These are phyloP conservation scores for Cerioporus squamosus DNA, from an alignment of 1,284 basidiomycete genomes.

Conservation along the genomic window DNA sequence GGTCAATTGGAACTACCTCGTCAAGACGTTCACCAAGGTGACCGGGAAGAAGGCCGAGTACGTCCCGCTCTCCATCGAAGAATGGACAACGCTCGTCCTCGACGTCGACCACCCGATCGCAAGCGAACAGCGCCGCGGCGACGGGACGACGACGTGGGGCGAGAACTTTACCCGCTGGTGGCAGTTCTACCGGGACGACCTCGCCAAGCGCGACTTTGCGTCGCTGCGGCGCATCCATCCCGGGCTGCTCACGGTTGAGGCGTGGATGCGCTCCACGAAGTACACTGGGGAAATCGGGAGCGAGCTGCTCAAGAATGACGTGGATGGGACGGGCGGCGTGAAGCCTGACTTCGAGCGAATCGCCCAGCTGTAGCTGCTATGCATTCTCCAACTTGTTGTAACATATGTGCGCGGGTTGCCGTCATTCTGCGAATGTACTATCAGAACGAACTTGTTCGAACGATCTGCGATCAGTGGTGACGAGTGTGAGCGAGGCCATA, in stretches of 20 bases:
- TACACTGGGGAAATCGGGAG: slow-evolving; percentile 13
- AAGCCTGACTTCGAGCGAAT: background rate
- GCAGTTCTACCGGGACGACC: slow-evolving; percentile 43
- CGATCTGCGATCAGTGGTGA: too few relatives aligned
- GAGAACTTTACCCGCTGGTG: slow-evolving; percentile 46
- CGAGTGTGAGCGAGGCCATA: too few relatives aligned
- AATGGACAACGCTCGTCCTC: slow-evolving; percentile 42
- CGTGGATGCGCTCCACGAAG: slow-evolving; percentile 27
- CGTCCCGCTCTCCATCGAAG: slow-evolving; percentile 39
- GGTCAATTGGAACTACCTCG: slow-evolving; percentile 48
- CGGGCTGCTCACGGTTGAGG: slow-evolving; percentile 20
- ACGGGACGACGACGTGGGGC: slow-evolving; percentile 38
- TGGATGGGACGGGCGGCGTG: background rate
- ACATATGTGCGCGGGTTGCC: too few relatives aligned
- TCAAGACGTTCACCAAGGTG: slow-evolving; percentile 40
- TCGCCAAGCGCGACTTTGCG: slow-evolving; percentile 35
- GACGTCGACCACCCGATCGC: slow-evolving; percentile 40
- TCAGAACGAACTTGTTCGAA: too few relatives aligned
- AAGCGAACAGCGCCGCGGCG: slow-evolving; percentile 10
- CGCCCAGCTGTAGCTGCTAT: background rate
- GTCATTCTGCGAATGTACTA: too few relatives aligned
- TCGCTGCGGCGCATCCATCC: slow-evolving; percentile 29
- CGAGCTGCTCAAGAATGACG: slow-evolving; percentile 11
- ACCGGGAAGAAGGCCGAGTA: slow-evolving; percentile 40
- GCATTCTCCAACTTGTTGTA: too few relatives aligned